Percentiles rank a stretch among this genome's conserved stretches.
Evolutionary conservation across 805 yeast genomes (phyloP).

Genomic region (Kluyveromyces nonfermentans): DNA sequence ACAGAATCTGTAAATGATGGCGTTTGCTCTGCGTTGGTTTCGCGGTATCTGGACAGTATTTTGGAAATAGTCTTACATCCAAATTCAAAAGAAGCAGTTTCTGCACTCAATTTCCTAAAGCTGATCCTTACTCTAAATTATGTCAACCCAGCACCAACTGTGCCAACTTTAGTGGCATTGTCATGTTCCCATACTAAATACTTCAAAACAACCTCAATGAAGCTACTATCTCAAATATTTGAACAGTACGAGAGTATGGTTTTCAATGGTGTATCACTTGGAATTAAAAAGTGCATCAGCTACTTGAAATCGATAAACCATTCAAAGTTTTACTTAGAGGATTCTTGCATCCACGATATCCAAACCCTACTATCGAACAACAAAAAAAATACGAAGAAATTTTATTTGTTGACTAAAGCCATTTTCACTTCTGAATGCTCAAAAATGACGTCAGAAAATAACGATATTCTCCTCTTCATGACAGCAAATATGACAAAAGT

Average conservation of each 20-base stretch:
- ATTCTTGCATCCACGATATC: constrained; percentile 9
- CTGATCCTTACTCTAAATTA: constrained; percentile 55
- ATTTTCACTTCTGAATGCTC: constrained; percentile 8
- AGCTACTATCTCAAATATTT: constrained; percentile 45
- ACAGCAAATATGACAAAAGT: constrained; percentile 14
- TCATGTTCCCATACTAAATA: constrained; percentile 41
- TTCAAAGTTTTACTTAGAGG: constrained; percentile 7
- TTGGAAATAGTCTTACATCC: constrained; percentile 40
- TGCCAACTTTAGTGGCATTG: constrained; percentile 62
- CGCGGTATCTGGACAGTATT: constrained; percentile 45
- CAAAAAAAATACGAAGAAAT: constrained; percentile 14
- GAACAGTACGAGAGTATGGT: constrained; percentile 65
- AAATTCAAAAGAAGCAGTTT: constrained; percentile 37
- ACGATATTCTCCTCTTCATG: constrained; percentile 14
- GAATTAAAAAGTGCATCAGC: constrained; percentile 44
- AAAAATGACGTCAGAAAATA: constrained; percentile 2
- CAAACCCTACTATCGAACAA: constrained; percentile 12
- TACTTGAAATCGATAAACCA: constrained; percentile 24
- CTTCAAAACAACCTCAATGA: constrained; percentile 40
- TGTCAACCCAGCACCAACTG: constrained; percentile 63
- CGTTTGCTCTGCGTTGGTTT: constrained; percentile 63
- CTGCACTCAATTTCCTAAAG: constrained; percentile 47
- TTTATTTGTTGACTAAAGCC: constrained; percentile 10
- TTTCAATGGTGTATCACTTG: constrained; percentile 55
- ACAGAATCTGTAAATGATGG: constrained; percentile 46